Evolutionary conservation across 805 yeast species (phyloP).

Genomic region (Spathaspora sp.): DNA sequence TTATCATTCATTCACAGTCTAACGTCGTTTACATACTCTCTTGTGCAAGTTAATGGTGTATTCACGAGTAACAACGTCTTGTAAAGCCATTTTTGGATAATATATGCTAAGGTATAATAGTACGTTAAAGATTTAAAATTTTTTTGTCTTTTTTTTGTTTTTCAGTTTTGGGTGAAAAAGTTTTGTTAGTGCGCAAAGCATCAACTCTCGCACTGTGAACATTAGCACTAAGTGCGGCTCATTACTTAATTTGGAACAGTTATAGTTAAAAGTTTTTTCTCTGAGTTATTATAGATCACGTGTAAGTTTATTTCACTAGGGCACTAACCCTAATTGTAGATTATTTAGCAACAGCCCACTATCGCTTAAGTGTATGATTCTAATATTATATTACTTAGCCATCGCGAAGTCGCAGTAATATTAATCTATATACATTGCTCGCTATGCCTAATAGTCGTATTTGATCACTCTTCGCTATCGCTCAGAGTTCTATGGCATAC

Average conservation of each 20-base stretch:
- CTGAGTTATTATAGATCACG: background rate
- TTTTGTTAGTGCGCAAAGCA: background rate
- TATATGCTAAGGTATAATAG: background rate
- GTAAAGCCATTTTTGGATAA: constrained; percentile 65
- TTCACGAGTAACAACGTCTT: constrained; percentile 99
- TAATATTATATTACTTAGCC: too few relatives aligned
- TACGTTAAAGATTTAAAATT: background rate
- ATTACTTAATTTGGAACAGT: too few relatives aligned
- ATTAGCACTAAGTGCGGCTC: background rate
- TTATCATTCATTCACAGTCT: background rate
- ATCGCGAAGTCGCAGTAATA: too few relatives aligned
- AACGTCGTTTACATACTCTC: constrained; percentile 66
- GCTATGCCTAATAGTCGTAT: too few relatives aligned
- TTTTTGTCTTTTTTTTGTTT: background rate
- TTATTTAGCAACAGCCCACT: too few relatives aligned
- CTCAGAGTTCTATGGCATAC: constrained; percentile 15
- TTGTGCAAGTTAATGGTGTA: constrained; percentile 99
- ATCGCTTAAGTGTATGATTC: too few relatives aligned
- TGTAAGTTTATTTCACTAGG: background rate
- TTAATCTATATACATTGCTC: too few relatives aligned
- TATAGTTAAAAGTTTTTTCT: too few relatives aligned
- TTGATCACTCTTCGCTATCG: background rate
- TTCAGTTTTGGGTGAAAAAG: background rate
- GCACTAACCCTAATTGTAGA: background rate
- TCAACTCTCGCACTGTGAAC: too few relatives aligned